Percentiles rank a stretch among this genome's conserved stretches.
These are phyloP conservation scores for Taphrina sp. DNA, from an alignment of 1,139 yeast species.

Conservation along the genomic window DNA sequence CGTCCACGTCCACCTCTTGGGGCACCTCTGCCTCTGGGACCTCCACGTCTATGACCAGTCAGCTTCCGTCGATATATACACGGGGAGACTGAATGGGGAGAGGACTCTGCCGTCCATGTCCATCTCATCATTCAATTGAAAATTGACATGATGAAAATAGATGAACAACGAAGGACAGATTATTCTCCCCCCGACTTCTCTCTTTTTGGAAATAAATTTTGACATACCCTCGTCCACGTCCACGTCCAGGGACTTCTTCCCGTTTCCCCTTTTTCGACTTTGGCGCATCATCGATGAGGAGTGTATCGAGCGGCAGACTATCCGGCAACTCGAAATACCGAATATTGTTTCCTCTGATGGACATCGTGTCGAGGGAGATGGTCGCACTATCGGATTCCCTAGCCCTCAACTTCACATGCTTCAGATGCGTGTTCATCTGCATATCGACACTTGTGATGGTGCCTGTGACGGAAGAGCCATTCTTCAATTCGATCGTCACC, in stretches of 20 bases:
- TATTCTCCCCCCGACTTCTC: not conserved
- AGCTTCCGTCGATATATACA: no score
- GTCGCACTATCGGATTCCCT: conserved; percentile 64
- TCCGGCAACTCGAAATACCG: conserved; percentile 86
- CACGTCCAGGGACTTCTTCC: conserved; percentile 38
- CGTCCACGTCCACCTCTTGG: conserved; percentile 42
- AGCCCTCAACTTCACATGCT: conserved; percentile 70
- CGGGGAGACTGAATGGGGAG: no score
- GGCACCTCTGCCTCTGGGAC: conserved; percentile 39
- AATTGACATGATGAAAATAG: no score
- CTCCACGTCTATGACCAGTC: conserved; percentile 37
- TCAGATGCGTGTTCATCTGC: conserved; percentile 83
- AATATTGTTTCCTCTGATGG: conserved; percentile 85
- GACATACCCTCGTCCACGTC: conserved; percentile 34
- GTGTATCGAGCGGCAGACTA: conserved; percentile 73
- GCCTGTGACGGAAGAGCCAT: conserved; percentile 72
- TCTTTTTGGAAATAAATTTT: conserved; percentile 29
- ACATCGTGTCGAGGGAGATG: conserved; percentile 63
- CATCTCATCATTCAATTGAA: no score
- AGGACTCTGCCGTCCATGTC: no score
- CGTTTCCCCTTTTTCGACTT: conserved; percentile 44
- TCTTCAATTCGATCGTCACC: conserved; percentile 87
- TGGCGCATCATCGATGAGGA: conserved; percentile 62
- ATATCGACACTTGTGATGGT: conserved; percentile 81
- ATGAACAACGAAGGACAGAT: no score